Conservation (phyloP, 805 yeast species). For the Ogataea methanolica region DNA sequence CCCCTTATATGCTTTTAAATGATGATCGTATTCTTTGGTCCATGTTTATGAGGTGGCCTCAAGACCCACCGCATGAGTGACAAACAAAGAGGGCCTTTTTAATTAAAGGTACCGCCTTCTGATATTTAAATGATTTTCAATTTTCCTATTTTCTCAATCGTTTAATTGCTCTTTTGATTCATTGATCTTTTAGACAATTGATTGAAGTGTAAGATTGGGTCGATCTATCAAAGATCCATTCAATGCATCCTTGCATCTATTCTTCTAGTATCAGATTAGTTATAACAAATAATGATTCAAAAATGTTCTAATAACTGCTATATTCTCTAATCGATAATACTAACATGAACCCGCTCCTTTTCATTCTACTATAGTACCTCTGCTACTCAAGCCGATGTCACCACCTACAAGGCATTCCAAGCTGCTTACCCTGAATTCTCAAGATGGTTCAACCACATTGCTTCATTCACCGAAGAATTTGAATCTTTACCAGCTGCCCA, state of each 20-base stretch:
- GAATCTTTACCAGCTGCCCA: slow-evolving; percentile 74
- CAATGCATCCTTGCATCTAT: too few relatives aligned
- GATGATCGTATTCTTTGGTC: slow-evolving; percentile 80
- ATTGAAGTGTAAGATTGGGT: too few relatives aligned
- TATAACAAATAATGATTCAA: not conserved
- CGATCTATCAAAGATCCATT: too few relatives aligned
- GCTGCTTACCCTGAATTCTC: slow-evolving; percentile 86
- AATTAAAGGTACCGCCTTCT: slow-evolving; percentile 34
- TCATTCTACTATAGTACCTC: slow-evolving; percentile 50
- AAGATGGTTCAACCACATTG: slow-evolving; percentile 99
- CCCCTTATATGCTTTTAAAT: slow-evolving; percentile 22
- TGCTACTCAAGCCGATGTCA: slow-evolving; percentile 94
- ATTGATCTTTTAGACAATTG: too few relatives aligned
- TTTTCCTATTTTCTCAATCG: too few relatives aligned
- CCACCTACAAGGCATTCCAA: slow-evolving; percentile 93
- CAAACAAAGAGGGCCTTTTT: slow-evolving; percentile 37
- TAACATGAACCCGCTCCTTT: slow-evolving; percentile 1
- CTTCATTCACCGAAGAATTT: slow-evolving; percentile 86
- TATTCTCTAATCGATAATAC: slow-evolving; percentile 1
- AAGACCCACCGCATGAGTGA: slow-evolving; percentile 96
- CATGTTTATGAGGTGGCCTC: slow-evolving; percentile 96
- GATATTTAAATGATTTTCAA: not conserved
- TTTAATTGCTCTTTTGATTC: too few relatives aligned
- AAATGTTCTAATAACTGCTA: not conserved
- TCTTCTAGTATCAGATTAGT: too few relatives aligned